Evolutionary conservation across 176 grass and related monocot genomes (phyloP).

Genomic region (Hyparrhenia diplandra): DNA sequence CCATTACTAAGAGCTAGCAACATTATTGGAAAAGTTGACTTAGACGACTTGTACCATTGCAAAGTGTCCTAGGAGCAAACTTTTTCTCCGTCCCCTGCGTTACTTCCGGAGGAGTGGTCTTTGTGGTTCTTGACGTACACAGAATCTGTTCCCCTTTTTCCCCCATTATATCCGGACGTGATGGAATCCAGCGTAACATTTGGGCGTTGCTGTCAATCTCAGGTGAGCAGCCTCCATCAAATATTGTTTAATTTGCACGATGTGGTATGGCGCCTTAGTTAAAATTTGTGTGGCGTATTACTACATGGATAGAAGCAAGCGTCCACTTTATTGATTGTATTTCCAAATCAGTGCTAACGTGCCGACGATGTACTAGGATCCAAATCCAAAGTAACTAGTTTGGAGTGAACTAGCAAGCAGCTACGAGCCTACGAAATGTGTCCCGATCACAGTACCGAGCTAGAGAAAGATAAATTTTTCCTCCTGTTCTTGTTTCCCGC

Average conservation of each 20-base stretch:
- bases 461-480: not conserved
- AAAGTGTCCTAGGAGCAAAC: not conserved
- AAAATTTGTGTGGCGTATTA: not conserved
- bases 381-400: not conserved
- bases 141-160: not conserved
- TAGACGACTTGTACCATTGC: no score
- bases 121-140: not conserved
- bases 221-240: slow-evolving; percentile 19
- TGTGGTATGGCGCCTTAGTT: slow-evolving; percentile 5
- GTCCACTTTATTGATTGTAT: no score
- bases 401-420: not conserved
- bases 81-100: not conserved
- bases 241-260: not conserved
- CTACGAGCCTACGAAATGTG: not conserved
- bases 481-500: not conserved
- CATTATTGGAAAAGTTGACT: no score
- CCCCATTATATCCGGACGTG: not conserved
- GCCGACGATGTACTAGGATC: not conserved
- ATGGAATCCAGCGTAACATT: slow-evolving; percentile 13
- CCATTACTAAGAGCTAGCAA: no score
- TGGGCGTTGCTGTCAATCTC: slow-evolving; percentile 3
- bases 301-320: not conserved
- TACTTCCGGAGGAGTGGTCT: not conserved
- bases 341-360: not conserved
- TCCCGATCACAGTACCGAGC: not conserved